Conservation (phyloP, 805 yeast species). For the Barnettozyma pratensis region DNA sequence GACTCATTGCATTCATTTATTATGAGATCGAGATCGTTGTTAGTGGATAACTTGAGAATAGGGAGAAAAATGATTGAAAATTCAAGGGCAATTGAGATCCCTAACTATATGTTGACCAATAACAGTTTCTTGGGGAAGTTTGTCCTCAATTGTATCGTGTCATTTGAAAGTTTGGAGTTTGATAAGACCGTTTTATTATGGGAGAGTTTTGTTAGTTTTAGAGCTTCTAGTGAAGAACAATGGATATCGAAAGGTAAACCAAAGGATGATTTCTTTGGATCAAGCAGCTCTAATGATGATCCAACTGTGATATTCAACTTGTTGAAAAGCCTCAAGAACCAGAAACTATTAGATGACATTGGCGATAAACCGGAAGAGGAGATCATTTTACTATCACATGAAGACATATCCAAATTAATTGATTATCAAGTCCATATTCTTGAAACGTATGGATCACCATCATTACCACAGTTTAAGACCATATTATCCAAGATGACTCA, state of each 20-base stretch:
- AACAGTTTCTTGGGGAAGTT: slow-evolving; percentile 43
- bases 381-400: slow-evolving; percentile 40
- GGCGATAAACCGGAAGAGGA: slow-evolving; percentile 8
- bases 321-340: slow-evolving; percentile 7
- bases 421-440: slow-evolving; percentile 48
- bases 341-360: slow-evolving; percentile 3
- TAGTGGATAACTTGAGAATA: slow-evolving; percentile 31
- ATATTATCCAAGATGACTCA: slow-evolving; percentile 44
- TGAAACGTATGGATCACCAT: slow-evolving; percentile 46
- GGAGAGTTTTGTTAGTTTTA: slow-evolving; percentile 34
- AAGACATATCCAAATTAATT: slow-evolving; percentile 44
- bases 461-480: slow-evolving; percentile 38
- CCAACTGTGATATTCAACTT: slow-evolving; percentile 14
- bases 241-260: slow-evolving; percentile 27
- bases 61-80: slow-evolving; percentile 25
- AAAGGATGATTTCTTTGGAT: slow-evolving; percentile 13
- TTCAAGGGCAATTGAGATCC: slow-evolving; percentile 9
- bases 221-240: slow-evolving; percentile 20
- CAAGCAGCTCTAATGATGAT: slow-evolving; percentile 20
- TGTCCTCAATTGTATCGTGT: slow-evolving; percentile 33
- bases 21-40: slow-evolving; percentile 25
- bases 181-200: slow-evolving; percentile 41
- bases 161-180: slow-evolving; percentile 41
- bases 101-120: slow-evolving; percentile 28
- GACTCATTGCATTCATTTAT: slow-evolving; percentile 42